Percentiles rank a stretch among this genome's conserved stretches.
Evolutionary conservation across 768 basidiomycete species (phyloP).

Genomic region (Gloeostereum incarnatum): DNA sequence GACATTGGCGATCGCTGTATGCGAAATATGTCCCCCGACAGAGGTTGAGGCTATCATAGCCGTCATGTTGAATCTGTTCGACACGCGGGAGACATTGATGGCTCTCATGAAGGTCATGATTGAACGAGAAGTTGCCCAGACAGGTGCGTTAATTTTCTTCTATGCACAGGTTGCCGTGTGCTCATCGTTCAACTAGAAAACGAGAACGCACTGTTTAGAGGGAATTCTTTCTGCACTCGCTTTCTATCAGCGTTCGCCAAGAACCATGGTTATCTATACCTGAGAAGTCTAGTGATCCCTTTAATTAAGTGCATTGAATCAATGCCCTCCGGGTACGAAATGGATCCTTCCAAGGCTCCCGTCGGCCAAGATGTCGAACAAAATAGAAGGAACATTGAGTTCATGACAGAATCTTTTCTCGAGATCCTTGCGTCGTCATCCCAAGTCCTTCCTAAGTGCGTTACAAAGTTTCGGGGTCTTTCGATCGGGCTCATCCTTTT

Average conservation of each 20-base stretch:
- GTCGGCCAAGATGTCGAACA: conserved; percentile 49
- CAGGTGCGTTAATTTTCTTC: conserved; percentile 37
- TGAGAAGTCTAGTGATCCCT: conserved; percentile 72
- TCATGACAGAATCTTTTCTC: conserved; percentile 69
- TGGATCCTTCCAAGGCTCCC: conserved; percentile 59
- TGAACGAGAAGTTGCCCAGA: conserved; percentile 72
- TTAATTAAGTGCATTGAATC: conserved; percentile 67
- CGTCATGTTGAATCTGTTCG: conserved; percentile 80
- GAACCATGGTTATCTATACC: conserved; percentile 87
- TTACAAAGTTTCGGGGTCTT: conserved; percentile 2
- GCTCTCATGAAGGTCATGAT: conserved; percentile 75
- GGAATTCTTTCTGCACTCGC: conserved; percentile 82
- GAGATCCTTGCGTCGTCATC: conserved; percentile 65
- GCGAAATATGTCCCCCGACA: conserved; percentile 70
- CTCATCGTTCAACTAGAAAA: conserved; percentile 35
- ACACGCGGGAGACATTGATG: conserved; percentile 65
- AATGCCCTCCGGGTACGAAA: conserved; percentile 66
- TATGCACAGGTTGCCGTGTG: not conserved
- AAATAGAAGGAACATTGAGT: conserved; percentile 64
- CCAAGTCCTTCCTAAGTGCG: conserved; percentile 67
- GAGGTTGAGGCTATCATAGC: conserved; percentile 83
- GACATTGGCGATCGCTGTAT: conserved; percentile 68
- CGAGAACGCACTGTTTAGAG: conserved; percentile 76
- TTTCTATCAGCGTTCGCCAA: conserved; percentile 81
- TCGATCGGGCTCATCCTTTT: conserved; percentile 6